Evolutionary conservation across 2,329 filamentous ascomycete genomes (phyloP).

Genomic region (Ascochyta clinopodiicola): DNA sequence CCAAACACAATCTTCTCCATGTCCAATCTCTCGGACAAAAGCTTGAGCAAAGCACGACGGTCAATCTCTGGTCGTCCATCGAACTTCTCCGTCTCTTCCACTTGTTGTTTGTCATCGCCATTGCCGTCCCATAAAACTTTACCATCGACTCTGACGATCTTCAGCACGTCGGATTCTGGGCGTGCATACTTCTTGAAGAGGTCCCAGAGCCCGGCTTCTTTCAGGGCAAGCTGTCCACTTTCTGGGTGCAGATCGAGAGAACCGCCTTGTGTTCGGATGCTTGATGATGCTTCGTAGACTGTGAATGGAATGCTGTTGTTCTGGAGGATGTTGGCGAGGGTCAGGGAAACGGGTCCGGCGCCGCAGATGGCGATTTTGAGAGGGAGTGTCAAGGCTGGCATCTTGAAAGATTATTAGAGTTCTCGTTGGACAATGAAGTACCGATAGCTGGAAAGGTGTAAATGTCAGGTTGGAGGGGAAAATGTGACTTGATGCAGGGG

Average conservation of each 20-base stretch:
- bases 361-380: slow-evolving; percentile 48
- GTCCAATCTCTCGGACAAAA: slow-evolving; percentile 54
- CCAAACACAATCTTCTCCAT: slow-evolving; percentile 46
- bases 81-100: slow-evolving; percentile 38
- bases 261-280: slow-evolving; percentile 45
- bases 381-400: slow-evolving; percentile 3
- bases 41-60: slow-evolving; percentile 44
- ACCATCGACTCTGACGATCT: slow-evolving; percentile 52
- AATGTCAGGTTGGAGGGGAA: background rate
- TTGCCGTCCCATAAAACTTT: slow-evolving; percentile 42
- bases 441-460: background rate
- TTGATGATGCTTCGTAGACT: slow-evolving; percentile 53
- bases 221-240: slow-evolving; percentile 60
- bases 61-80: slow-evolving; percentile 58
- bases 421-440: background rate
- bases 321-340: slow-evolving; percentile 61
- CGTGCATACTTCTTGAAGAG: slow-evolving; percentile 59
- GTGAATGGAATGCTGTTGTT: slow-evolving; percentile 55
- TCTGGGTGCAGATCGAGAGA: slow-evolving; percentile 61
- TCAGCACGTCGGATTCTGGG: slow-evolving; percentile 60
- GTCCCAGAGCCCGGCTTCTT: slow-evolving; percentile 58
- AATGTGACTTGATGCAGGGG: background rate
- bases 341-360: slow-evolving; percentile 54
- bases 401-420: background rate
- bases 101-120: slow-evolving; percentile 46